phyloP scores from a whole-genome alignment of 495 filamentous ascomycete genomes.

The Penicillium canariense region DNA sequence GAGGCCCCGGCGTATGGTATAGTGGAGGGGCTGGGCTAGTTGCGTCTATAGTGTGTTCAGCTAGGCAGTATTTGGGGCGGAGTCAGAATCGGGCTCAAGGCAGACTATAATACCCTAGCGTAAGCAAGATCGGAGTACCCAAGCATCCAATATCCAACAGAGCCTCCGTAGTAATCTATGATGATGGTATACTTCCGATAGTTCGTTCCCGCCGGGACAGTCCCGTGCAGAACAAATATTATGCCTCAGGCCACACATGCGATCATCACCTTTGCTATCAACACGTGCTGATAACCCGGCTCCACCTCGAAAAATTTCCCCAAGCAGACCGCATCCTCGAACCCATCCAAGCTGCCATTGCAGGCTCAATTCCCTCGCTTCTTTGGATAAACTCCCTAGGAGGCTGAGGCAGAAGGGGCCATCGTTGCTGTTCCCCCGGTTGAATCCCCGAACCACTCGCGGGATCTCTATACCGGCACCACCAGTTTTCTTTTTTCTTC shows the following conservation, averaged over 20 bases:
- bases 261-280: slow-evolving; percentile 35
- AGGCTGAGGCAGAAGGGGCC: slow-evolving; percentile 21
- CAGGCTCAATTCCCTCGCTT: slow-evolving; percentile 26
- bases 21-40: not conserved
- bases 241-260: not conserved
- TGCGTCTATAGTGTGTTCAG: no score
- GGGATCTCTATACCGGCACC: not conserved
- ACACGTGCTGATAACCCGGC: slow-evolving; percentile 47
- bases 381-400: slow-evolving; percentile 14
- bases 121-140: no score
- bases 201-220: not conserved
- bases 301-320: slow-evolving; percentile 53
- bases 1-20: slow-evolving; percentile 2
- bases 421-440: not conserved
- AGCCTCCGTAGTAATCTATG: no score
- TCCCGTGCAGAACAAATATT: not conserved
- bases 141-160: no score
- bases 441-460: not conserved
- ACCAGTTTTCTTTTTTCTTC: slow-evolving; percentile 8
- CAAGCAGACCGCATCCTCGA: slow-evolving; percentile 23
- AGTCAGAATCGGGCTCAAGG: no score
- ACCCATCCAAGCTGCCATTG: slow-evolving; percentile 32
- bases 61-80: no score
- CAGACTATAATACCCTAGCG: no score
- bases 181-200: no score